phyloP scores from a whole-genome alignment of 2,329 filamentous ascomycete species.

The Diplodia corticola region DNA sequence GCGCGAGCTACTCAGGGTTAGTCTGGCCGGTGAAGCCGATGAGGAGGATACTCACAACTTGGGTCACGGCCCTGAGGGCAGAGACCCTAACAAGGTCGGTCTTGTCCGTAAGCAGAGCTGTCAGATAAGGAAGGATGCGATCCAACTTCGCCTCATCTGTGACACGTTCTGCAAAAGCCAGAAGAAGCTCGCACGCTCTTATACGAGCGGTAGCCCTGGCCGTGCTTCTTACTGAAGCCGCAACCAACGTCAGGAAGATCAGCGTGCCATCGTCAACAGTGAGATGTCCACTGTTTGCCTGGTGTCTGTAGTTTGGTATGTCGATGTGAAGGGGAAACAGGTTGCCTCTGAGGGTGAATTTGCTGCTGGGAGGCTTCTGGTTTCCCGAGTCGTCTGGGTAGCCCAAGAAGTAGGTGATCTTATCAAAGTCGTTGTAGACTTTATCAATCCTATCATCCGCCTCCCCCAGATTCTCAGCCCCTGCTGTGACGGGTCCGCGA shows the following conservation, averaged over 20 bases:
- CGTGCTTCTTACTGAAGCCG: conserved; percentile 85
- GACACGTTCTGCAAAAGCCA: conserved; percentile 86
- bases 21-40: neutral
- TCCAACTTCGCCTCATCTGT: conserved; percentile 97
- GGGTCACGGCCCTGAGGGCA: conserved; percentile 81
- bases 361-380: conserved; percentile 33
- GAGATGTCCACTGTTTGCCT: conserved; percentile 60
- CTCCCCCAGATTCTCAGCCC: conserved; percentile 73
- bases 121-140: conserved; percentile 85
- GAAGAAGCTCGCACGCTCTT: conserved; percentile 83
- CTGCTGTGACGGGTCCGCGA: conserved; percentile 67
- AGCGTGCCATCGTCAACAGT: conserved; percentile 83
- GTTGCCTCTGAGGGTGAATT: conserved; percentile 49
- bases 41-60: conserved; percentile 56
- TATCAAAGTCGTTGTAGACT: conserved; percentile 93
- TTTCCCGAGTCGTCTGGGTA: conserved; percentile 59
- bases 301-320: conserved; percentile 80
- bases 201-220: conserved; percentile 84
- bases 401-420: conserved; percentile 91
- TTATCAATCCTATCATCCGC: conserved; percentile 92
- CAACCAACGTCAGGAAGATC: conserved; percentile 86
- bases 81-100: conserved; percentile 82
- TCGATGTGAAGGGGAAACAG: conserved; percentile 82
- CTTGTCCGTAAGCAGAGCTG: conserved; percentile 77
- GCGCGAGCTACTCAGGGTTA: conserved; percentile 56